Conservation (phyloP, 176 grass and related monocot genomes). For the Stipa capillata region DNA sequence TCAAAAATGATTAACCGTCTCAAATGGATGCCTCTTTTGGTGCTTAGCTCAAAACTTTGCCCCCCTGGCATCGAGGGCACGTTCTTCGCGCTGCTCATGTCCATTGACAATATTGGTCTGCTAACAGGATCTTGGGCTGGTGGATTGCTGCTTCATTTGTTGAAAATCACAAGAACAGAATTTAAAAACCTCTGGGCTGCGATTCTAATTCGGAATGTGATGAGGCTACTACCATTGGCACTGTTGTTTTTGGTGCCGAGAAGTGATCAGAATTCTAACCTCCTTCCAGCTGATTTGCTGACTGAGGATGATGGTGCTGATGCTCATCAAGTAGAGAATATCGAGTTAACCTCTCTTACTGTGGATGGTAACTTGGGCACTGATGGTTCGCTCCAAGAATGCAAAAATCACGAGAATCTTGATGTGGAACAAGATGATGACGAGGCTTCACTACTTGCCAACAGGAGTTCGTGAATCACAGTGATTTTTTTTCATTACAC, state of each 20-base stretch:
- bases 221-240: slow-evolving; percentile 57
- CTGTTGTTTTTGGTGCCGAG: slow-evolving; percentile 64
- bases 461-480: slow-evolving; percentile 35
- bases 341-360: slow-evolving; percentile 44
- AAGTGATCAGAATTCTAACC: slow-evolving; percentile 50
- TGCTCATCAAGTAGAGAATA: slow-evolving; percentile 4
- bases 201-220: slow-evolving; percentile 54
- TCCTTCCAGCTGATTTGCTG: slow-evolving; percentile 60
- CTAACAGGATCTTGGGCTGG: slow-evolving; percentile 62
- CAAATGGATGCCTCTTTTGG: slow-evolving; percentile 84
- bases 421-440: slow-evolving; percentile 29
- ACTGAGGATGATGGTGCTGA: slow-evolving; percentile 16
- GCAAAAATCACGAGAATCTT: neutral
- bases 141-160: slow-evolving; percentile 64
- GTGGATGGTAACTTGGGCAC: neutral
- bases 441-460: slow-evolving; percentile 44
- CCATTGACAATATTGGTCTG: slow-evolving; percentile 61
- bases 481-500: neutral
- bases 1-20: slow-evolving; percentile 68
- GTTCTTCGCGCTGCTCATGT: slow-evolving; percentile 84
- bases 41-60: slow-evolving; percentile 77
- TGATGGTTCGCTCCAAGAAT: neutral
- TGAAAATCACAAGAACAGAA: slow-evolving; percentile 71
- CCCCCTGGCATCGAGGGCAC: slow-evolving; percentile 77
- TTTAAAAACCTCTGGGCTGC: slow-evolving; percentile 81